These are phyloP conservation scores for Arabidopsis suecica DNA, from an alignment of 345 rosid genomes.

Conservation along the genomic window DNA sequence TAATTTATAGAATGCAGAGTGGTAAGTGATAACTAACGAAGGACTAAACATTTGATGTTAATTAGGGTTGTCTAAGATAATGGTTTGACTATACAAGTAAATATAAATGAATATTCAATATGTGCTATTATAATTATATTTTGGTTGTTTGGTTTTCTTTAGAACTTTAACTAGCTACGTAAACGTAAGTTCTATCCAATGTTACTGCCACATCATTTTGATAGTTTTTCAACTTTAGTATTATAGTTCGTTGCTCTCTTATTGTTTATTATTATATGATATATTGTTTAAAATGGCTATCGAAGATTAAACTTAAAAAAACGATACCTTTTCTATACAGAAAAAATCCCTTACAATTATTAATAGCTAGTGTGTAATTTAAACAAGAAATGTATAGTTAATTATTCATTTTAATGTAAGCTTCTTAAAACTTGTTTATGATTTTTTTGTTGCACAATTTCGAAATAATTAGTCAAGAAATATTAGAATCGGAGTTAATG, in stretches of 20 bases:
- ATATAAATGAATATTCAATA: background rate
- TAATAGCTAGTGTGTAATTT: background rate
- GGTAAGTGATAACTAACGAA: slow-evolving; percentile 12
- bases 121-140: too few species aligned
- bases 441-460: background rate
- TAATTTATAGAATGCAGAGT: slow-evolving; percentile 28
- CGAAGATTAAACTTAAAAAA: background rate
- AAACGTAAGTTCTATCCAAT: background rate
- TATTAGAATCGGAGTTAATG: background rate
- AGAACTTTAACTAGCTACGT: background rate
- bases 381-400: background rate
- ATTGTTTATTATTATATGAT: too few species aligned
- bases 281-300: background rate
- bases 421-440: background rate
- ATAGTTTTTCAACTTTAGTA: background rate
- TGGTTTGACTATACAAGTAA: slow-evolving; percentile 8
- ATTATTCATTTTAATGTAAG: background rate
- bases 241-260: background rate
- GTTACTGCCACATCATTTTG: background rate
- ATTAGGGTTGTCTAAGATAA: slow-evolving; percentile 6
- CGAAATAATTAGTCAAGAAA: background rate
- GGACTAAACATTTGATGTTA: background rate
- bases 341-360: background rate
- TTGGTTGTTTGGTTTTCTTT: background rate
- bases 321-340: background rate